Evolutionary conservation across 805 yeast genomes (phyloP).

Genomic region (Ogataea naganishii): DNA sequence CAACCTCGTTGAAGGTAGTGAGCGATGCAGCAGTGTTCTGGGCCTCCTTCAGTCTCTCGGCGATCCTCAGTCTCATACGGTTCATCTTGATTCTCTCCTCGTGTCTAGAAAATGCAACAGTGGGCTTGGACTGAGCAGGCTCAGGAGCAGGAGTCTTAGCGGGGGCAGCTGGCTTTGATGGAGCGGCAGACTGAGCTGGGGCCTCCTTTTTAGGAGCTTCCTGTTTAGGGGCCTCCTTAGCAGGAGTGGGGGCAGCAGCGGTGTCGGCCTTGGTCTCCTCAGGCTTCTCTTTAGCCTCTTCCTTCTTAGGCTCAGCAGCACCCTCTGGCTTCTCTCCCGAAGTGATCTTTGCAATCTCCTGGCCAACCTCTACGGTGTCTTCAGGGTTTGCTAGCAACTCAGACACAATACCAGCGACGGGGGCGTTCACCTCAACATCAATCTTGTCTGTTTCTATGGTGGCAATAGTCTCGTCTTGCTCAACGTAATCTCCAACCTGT

Average conservation of each 20-base stretch:
- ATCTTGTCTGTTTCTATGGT: conserved; percentile 98
- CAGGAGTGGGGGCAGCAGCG: conserved; percentile 20
- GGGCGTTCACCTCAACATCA: conserved; percentile 94
- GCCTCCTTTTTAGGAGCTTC: conserved; percentile 19
- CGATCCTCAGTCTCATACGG: conserved; percentile 98
- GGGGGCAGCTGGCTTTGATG: conserved; percentile 16
- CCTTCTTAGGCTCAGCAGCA: conserved; percentile 30
- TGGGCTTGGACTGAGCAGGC: too few relatives aligned
- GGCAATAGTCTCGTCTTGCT: conserved; percentile 83
- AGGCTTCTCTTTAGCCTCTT: conserved; percentile 11
- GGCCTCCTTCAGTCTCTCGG: conserved; percentile 98
- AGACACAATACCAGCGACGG: conserved; percentile 80
- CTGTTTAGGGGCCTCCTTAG: conserved; percentile 9
- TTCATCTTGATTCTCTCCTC: conserved; percentile 96
- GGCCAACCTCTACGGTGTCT: conserved; percentile 94
- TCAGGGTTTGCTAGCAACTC: conserved; percentile 79
- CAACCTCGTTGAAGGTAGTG: conserved; percentile 97
- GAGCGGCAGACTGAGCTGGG: conserved; percentile 21
- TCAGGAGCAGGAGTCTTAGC: conserved; percentile 24
- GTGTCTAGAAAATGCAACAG: conserved; percentile 60
- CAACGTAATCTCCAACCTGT: conserved; percentile 81
- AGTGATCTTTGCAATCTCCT: conserved; percentile 81
- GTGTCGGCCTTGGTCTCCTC: conserved; percentile 17
- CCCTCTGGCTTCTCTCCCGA: conserved; percentile 65
- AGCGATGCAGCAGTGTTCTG: conserved; percentile 98